Evolutionary conservation across 805 yeast genomes (phyloP), one percentile per base, ranked within the genome.

Genomic region (Barnettozyma populi): DNA sequence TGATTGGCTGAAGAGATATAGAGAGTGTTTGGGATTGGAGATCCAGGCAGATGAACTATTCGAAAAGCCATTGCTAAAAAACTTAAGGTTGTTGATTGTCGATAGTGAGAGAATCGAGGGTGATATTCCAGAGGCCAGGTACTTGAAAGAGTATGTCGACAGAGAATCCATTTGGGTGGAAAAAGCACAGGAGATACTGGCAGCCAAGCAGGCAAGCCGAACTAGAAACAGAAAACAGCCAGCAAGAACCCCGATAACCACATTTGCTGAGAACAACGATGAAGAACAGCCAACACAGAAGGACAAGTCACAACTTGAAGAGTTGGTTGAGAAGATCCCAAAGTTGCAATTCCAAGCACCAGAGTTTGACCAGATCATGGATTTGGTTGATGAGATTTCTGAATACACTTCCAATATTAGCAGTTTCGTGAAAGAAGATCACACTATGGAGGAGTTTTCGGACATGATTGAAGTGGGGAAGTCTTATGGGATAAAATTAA

Each of bases 351-450:
- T 84, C 46, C 61, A 72, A 3, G 67, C 79, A 16, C 74, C 79
- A 0, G 94, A 86, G 57, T 70, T 81, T 54, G 82, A 76, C 18
- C 84, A 78, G 55, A 62, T 86, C 11, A 49, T 73, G 4, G 84
- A 78, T 51, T 71, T 80, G 41, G 72, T 75, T 5, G 63, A 57
- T 27, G 84, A 79, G 52, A 71, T 85, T 37, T 69, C 69, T 42
- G 70, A 70, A 43, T 84, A 74, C 60, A 80, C 76, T 48, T 61
- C 66, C 24, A 70, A 75, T 13, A 79, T 78, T 29, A 59, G 74
- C 9, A 51, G 61, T 2, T 63, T 77, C 16, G 56, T 78, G 2
- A n/a, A 36, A 3, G 61, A 59, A 7, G 62, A 60, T 20, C 70
- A 67, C 19, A 36, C 57, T 0, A 45, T 69, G 7, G 70, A 68